Conservation (phyloP, 192 early-diverging fungal species). For the Rhizoclosmatium sp. region DNA sequence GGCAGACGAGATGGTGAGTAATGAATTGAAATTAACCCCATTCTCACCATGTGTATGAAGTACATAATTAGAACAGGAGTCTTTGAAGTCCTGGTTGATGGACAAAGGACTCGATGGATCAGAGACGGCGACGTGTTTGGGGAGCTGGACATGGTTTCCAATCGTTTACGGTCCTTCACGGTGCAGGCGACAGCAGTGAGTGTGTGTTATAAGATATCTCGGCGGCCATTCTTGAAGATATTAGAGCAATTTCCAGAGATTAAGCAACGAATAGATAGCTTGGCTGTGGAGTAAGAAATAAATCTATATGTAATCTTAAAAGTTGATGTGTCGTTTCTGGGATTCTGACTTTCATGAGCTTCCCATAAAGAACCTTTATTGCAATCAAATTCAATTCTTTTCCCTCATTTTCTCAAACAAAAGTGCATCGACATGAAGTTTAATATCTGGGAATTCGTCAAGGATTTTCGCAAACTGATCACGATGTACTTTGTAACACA, state of each 20-base stretch:
- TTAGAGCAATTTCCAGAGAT: background rate
- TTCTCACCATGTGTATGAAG: background rate
- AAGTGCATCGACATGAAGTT: background rate
- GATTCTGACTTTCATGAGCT: background rate
- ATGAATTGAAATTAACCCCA: background rate
- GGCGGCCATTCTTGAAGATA: background rate
- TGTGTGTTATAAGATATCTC: background rate
- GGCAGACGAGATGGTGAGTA: slow-evolving; percentile 46
- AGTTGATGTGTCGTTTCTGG: too few relatives aligned
- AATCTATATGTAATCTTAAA: too few relatives aligned
- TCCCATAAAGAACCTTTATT: background rate
- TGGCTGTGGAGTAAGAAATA: too few relatives aligned
- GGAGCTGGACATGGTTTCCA: background rate
- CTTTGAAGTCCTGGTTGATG: background rate
- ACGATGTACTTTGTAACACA: slow-evolving; percentile 42
- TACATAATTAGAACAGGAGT: background rate
- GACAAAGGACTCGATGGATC: background rate
- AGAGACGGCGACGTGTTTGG: background rate
- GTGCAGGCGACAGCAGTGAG: background rate
- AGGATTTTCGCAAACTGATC: slow-evolving; percentile 38
- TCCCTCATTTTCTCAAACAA: background rate
- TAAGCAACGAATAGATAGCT: background rate
- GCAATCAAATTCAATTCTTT: background rate
- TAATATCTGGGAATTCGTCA: slow-evolving; percentile 41
- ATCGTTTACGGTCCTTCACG: background rate